Conservation (phyloP, 345 rosid genomes). For the Rubroshorea leprosula region DNA sequence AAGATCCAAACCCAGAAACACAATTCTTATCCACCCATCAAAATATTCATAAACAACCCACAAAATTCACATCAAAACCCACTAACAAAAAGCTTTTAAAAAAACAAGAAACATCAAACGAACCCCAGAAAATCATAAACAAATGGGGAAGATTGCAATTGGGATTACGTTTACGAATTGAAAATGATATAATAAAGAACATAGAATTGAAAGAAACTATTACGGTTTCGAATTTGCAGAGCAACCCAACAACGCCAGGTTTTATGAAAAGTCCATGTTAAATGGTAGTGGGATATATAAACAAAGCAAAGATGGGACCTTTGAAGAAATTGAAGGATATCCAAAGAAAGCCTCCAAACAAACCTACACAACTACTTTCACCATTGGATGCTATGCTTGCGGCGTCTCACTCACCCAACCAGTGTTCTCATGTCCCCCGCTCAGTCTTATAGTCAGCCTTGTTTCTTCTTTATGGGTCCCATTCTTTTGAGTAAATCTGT, state of each 20-base stretch:
- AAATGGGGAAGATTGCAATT: constrained; percentile 10
- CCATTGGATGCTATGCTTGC: constrained; percentile 38
- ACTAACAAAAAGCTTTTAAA: neutral
- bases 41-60: neutral
- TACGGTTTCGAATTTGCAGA: constrained; percentile 44
- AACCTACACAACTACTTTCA: constrained; percentile 8
- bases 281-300: constrained; percentile 9
- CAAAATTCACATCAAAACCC: constrained; percentile 2
- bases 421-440: too few species aligned
- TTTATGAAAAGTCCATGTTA: constrained; percentile 23
- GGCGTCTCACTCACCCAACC: constrained; percentile 24
- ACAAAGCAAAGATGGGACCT: constrained; percentile 16
- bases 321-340: constrained; percentile 14
- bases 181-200: constrained; percentile 9
- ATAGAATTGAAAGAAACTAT: constrained; percentile 6
- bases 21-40: neutral
- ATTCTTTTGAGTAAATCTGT: too few species aligned
- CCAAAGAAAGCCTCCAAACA: constrained; percentile 15
- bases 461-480: too few species aligned
- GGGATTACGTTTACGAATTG: constrained; percentile 35
- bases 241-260: constrained; percentile 23
- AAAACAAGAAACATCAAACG: neutral
- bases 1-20: constrained; percentile 12
- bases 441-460: too few species aligned
- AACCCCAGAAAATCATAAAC: constrained; percentile 2